phyloP scores from a whole-genome alignment of 129 eudicot genomes.

The Gnaphalium uliginosum region DNA sequence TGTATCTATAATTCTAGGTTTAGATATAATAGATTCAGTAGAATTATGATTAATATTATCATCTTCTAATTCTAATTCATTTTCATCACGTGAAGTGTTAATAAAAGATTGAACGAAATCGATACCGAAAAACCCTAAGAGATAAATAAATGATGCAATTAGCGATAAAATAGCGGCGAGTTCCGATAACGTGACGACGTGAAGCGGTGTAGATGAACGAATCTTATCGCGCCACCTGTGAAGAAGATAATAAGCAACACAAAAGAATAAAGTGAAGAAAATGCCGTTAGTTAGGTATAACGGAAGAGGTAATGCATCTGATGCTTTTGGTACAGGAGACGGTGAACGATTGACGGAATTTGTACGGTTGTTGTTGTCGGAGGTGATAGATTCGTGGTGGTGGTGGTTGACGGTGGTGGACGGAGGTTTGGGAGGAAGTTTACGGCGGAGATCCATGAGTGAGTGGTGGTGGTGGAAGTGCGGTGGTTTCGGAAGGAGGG shows the following conservation, averaged over 20 bases:
- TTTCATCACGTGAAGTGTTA: constrained; percentile 32
- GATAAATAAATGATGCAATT: constrained; percentile 55
- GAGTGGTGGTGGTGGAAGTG: constrained; percentile 1
- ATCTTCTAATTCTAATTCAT: constrained; percentile 4
- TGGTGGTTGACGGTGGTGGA: constrained; percentile 16
- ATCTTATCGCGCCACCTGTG: constrained; percentile 72
- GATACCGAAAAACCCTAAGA: constrained; percentile 65
- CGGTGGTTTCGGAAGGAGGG: constrained; percentile 22
- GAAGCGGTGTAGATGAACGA: constrained; percentile 56
- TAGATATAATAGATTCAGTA: not conserved
- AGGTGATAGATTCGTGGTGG: constrained; percentile 12
- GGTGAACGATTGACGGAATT: constrained; percentile 23
- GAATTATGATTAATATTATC: not conserved
- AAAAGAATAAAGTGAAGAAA: constrained; percentile 70
- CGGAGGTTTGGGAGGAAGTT: constrained; percentile 23
- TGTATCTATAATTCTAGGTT: constrained; percentile 10
- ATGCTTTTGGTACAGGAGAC: constrained; percentile 51
- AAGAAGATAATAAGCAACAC: constrained; percentile 61
- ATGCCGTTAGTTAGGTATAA: constrained; percentile 65
- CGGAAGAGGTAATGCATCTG: constrained; percentile 74
- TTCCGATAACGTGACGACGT: constrained; percentile 53
- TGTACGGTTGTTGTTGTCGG: not conserved
- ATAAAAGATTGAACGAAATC: constrained; percentile 61
- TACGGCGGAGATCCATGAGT: constrained; percentile 46
- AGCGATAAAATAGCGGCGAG: constrained; percentile 49